Evolutionary conservation across 192 early-diverging fungal genomes (phyloP).

Genomic region (Backusella circina): DNA sequence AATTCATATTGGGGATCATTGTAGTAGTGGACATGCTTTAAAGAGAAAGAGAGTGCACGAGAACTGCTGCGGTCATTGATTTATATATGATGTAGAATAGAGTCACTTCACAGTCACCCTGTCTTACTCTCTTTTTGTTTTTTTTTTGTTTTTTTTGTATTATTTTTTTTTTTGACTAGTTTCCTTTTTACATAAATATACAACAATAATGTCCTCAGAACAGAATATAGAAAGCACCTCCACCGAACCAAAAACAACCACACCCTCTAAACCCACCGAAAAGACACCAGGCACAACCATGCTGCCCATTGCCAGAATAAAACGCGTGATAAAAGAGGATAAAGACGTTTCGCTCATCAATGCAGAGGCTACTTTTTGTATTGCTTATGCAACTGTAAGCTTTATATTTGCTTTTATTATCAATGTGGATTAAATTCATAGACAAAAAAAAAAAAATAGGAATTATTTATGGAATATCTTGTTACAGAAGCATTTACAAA

Average conservation of each 20-base stretch:
- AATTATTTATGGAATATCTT: slow-evolving; percentile 67
- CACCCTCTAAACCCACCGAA: not conserved
- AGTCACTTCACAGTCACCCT: not conserved
- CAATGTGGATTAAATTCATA: not conserved
- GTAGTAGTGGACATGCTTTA: too few relatives aligned
- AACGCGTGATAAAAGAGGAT: slow-evolving; percentile 74
- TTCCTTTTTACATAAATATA: not conserved
- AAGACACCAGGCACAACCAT: slow-evolving; percentile 44
- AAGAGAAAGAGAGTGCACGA: not conserved
- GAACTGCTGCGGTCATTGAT: not conserved
- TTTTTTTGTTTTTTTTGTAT: not conserved
- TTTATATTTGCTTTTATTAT: not conserved
- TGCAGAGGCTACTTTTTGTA: slow-evolving; percentile 62
- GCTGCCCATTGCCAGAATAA: slow-evolving; percentile 63
- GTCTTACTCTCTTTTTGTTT: not conserved
- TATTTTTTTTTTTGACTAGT: not conserved
- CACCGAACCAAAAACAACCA: not conserved
- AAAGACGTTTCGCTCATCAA: slow-evolving; percentile 67
- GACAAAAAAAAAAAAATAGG: slow-evolving; percentile 33
- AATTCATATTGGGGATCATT: too few relatives aligned
- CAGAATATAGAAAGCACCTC: not conserved
- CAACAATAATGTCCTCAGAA: not conserved
- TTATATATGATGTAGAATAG: not conserved
- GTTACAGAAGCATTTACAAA: slow-evolving; percentile 58
- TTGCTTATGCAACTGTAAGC: slow-evolving; percentile 62